A percentile compares a stretch with the other conserved stretches of the same genome.
Conservation (phyloP, 495 filamentous ascomycete species). For the Aspergillus nanangensis region DNA sequence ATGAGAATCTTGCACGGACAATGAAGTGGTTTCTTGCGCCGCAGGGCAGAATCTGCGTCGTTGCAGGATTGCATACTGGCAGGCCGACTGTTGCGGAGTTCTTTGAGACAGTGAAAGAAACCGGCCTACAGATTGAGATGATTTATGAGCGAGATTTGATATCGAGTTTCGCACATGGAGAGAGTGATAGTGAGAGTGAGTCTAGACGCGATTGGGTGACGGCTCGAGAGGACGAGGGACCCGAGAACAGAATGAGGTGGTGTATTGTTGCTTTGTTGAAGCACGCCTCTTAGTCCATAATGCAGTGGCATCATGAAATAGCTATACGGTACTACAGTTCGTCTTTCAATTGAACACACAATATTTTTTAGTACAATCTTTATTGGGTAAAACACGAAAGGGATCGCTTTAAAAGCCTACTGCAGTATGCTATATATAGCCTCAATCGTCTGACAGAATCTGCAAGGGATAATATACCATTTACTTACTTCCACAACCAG, state of each 20-base stretch:
- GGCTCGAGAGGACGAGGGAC: conserved; percentile 55
- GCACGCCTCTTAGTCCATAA: too few relatives aligned
- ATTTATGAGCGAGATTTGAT: conserved; percentile 74
- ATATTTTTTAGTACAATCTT: too few relatives aligned
- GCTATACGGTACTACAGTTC: too few relatives aligned
- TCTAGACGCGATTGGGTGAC: conserved; percentile 62
- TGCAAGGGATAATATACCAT: too few relatives aligned
- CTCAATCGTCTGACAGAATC: too few relatives aligned
- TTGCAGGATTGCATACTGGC: conserved; percentile 84
- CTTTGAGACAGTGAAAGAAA: conserved; percentile 55
- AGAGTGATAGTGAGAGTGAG: too few relatives aligned
- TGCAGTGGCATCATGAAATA: too few relatives aligned
- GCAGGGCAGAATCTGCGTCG: conserved; percentile 56
- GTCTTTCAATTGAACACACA: too few relatives aligned
- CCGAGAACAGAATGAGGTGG: conserved; percentile 69
- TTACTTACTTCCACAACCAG: too few relatives aligned
- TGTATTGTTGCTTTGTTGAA: conserved; percentile 66
- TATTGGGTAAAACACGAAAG: too few relatives aligned
- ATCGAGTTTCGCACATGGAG: conserved; percentile 48
- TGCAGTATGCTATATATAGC: too few relatives aligned
- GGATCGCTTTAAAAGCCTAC: too few relatives aligned
- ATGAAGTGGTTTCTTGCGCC: conserved; percentile 67
- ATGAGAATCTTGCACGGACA: conserved; percentile 63
- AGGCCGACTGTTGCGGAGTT: conserved; percentile 65
- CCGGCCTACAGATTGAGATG: conserved; percentile 61